phyloP scores from a whole-genome alignment of 139 green algal species.

The Micractinium sp. region DNA sequence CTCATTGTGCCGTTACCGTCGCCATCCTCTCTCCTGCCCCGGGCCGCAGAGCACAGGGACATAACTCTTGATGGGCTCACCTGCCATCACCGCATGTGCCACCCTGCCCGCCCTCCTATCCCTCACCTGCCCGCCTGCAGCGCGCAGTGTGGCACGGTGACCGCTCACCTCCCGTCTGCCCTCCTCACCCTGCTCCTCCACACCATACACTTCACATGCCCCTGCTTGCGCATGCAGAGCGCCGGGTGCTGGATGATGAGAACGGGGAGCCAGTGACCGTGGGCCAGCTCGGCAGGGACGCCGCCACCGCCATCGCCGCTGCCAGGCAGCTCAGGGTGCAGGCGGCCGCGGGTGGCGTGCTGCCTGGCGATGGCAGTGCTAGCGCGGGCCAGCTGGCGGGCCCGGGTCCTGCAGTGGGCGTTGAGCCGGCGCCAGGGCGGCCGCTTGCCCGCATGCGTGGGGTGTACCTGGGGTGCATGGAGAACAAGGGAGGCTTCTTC shows the following conservation, averaged over 20 bases:
- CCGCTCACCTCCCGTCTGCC: no score
- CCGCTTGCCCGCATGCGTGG: not conserved
- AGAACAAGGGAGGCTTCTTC: conserved; percentile 55
- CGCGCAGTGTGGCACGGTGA: no score
- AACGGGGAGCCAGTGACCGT: not conserved
- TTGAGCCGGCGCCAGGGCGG: no score
- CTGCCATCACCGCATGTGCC: no score
- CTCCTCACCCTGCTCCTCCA: no score
- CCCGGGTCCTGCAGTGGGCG: no score
- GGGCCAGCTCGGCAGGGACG: not conserved
- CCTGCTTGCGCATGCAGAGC: not conserved
- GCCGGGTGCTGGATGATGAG: not conserved
- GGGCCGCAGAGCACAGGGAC: no score
- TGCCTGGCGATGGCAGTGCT: not conserved
- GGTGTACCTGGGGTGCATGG: conserved; percentile 54
- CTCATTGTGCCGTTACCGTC: no score
- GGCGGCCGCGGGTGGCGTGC: not conserved
- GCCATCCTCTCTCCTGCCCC: no score
- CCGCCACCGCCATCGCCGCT: not conserved
- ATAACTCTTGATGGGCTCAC: no score
- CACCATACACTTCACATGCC: not conserved
- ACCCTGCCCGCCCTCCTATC: no score
- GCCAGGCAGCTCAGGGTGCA: not conserved
- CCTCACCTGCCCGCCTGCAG: no score
- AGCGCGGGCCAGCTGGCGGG: not conserved